phyloP scores from a whole-genome alignment of 202 grass and related monocot species.

The Carex sylvatica region DNA sequence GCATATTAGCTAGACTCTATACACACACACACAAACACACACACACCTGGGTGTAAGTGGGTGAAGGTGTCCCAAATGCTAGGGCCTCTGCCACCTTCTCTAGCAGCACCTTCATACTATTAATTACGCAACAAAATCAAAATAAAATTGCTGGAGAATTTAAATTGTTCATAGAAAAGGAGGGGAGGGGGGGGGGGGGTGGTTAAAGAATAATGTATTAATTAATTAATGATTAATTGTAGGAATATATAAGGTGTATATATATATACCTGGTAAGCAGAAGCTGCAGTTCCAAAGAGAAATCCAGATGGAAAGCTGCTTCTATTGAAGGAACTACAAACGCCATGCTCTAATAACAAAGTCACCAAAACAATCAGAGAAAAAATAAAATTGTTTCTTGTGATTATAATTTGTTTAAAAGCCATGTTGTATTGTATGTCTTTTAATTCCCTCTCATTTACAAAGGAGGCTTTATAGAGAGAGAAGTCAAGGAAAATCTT shows the following conservation, averaged over 20 bases:
- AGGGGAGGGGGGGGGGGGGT: neutral
- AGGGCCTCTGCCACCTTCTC: constrained; percentile 24
- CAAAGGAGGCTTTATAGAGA: neutral
- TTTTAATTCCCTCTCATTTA: neutral
- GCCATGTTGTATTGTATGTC: neutral
- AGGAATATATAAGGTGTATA: neutral
- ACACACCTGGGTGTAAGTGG: constrained; percentile 16
- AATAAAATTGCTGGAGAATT: neutral
- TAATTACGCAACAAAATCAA: neutral
- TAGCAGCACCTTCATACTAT: constrained; percentile 22
- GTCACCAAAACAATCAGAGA: neutral
- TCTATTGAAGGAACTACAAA: constrained; percentile 1
- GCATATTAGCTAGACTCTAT: too few relatives aligned
- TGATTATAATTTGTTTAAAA: neutral
- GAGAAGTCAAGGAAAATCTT: too few relatives aligned
- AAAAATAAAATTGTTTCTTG: neutral
- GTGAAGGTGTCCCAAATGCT: constrained; percentile 37
- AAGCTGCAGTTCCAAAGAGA: constrained; percentile 21
- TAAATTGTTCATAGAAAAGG: neutral
- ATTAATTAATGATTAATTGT: neutral
- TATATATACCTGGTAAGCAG: constrained; percentile 19
- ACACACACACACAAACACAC: too few relatives aligned
- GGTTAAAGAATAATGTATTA: too few relatives aligned
- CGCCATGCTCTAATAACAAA: neutral
- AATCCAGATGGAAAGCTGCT: constrained; percentile 26